A percentile compares a stretch with the other conserved stretches of the same genome.
Conservation (phyloP, 345 rosid species). For the Geranium brycei region DNA sequence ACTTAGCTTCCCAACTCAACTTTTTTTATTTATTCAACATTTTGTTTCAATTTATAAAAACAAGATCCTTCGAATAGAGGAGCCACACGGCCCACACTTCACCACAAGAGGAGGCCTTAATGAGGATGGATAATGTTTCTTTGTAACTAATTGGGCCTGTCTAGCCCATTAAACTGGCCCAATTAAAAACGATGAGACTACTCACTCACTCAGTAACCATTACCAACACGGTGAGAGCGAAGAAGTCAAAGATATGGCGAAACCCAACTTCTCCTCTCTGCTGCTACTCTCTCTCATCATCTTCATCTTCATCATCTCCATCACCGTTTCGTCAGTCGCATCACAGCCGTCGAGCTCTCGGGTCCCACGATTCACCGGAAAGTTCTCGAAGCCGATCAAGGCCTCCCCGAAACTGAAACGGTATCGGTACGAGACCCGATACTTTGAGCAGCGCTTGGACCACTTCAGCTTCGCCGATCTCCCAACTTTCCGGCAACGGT, state of each 20-base stretch:
- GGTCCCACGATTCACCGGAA: slow-evolving; percentile 31
- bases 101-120: no score
- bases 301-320: slow-evolving; percentile 2
- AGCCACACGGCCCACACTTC: no score
- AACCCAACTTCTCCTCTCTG: background rate
- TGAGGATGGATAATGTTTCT: no score
- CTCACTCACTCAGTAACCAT: no score
- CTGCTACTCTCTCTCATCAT: slow-evolving; percentile 7
- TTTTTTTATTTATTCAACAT: no score
- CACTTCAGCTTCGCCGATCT: slow-evolving; percentile 69
- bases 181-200: no score
- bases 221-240: background rate
- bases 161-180: no score
- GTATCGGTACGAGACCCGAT: slow-evolving; percentile 44
- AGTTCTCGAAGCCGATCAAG: slow-evolving; percentile 13
- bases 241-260: slow-evolving; percentile 21
- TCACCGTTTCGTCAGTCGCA: slow-evolving; percentile 11
- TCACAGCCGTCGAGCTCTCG: slow-evolving; percentile 11
- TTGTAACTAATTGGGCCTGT: no score
- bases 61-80: no score
- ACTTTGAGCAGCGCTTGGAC: slow-evolving; percentile 51
- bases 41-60: no score
- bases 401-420: slow-evolving; percentile 1
- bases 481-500: slow-evolving; percentile 49
- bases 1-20: no score